These are phyloP conservation scores for Euphrasia arctica DNA, from an alignment of 305 asterid species.

Conservation along the genomic window DNA sequence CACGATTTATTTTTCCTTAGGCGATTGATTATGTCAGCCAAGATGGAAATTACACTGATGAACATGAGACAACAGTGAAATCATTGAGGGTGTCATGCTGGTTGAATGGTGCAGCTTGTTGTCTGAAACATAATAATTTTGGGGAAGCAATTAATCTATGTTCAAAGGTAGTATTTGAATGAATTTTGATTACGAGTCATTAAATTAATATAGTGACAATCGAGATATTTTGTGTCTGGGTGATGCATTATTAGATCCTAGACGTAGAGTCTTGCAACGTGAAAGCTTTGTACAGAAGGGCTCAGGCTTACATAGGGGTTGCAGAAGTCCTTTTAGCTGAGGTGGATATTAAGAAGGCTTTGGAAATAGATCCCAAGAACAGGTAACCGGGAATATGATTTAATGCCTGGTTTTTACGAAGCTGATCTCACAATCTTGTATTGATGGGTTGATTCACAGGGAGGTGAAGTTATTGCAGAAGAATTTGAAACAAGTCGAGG, in stretches of 20 bases:
- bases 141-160: slow-evolving; percentile 49
- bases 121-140: slow-evolving; percentile 51
- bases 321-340: slow-evolving; percentile 58
- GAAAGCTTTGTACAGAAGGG: slow-evolving; percentile 73
- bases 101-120: slow-evolving; percentile 71
- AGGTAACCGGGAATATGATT: slow-evolving; percentile 30
- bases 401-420: too few relatives aligned
- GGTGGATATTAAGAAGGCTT: slow-evolving; percentile 57
- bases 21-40: slow-evolving; percentile 53
- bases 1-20: slow-evolving; percentile 31
- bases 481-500: slow-evolving; percentile 47
- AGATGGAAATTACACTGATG: slow-evolving; percentile 39
- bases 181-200: neutral
- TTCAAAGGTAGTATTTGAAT: slow-evolving; percentile 42
- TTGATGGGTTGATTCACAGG: slow-evolving; percentile 35
- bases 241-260: slow-evolving; percentile 42
- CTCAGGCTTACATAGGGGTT: slow-evolving; percentile 59
- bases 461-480: slow-evolving; percentile 57
- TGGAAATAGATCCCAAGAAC: slow-evolving; percentile 61
- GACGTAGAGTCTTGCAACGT: slow-evolving; percentile 56
- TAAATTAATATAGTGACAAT: neutral
- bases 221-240: neutral
- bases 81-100: slow-evolving; percentile 57
- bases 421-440: neutral
- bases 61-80: slow-evolving; percentile 43